A percentile compares a stretch with the other conserved stretches of the same genome.
Evolutionary conservation across 1,284 basidiomycete species (phyloP).

Genomic region (Pseudozyma thailandica): DNA sequence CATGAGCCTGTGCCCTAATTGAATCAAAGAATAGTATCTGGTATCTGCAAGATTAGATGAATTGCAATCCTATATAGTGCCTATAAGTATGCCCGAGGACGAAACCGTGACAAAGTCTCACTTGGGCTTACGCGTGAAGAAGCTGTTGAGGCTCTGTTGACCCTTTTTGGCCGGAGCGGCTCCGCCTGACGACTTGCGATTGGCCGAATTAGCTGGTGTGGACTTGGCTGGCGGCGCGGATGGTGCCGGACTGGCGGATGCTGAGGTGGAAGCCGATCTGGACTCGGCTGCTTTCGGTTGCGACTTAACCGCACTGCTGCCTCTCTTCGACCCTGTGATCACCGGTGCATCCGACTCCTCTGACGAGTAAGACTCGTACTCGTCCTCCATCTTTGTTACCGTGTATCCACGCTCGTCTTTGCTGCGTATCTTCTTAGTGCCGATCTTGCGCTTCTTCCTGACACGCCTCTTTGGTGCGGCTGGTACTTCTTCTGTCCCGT

Average conservation of each 20-base stretch:
- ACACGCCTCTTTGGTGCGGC: conserved; percentile 36
- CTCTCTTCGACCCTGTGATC: conserved; percentile 25
- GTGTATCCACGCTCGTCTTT: conserved; percentile 64
- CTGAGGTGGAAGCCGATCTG: conserved; percentile 22
- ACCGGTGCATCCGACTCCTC: conserved; percentile 51
- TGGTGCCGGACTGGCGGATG: conserved; percentile 33
- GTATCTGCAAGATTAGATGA: too few relatives aligned
- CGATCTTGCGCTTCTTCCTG: conserved; percentile 58
- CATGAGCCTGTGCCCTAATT: neutral
- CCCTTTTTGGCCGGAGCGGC: conserved; percentile 42
- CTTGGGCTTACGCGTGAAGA: conserved; percentile 52
- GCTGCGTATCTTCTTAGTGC: conserved; percentile 49
- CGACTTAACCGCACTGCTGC: conserved; percentile 7
- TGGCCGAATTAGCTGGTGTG: conserved; percentile 21
- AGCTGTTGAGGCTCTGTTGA: conserved; percentile 54
- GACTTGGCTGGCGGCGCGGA: conserved; percentile 21
- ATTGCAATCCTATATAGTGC: neutral
- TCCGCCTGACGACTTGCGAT: conserved; percentile 19
- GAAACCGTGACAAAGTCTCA: too few relatives aligned
- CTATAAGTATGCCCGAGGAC: neutral
- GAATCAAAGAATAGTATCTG: too few relatives aligned
- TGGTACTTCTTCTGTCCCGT: conserved; percentile 19
- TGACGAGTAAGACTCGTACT: conserved; percentile 59
- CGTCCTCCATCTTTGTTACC: conserved; percentile 51
- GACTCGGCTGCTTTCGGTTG: conserved; percentile 9